Evolutionary conservation across 108 stramenopile genomes (phyloP), one percentile per base, ranked within the genome.

Genomic region (Asterionellopsis glacialis): DNA sequence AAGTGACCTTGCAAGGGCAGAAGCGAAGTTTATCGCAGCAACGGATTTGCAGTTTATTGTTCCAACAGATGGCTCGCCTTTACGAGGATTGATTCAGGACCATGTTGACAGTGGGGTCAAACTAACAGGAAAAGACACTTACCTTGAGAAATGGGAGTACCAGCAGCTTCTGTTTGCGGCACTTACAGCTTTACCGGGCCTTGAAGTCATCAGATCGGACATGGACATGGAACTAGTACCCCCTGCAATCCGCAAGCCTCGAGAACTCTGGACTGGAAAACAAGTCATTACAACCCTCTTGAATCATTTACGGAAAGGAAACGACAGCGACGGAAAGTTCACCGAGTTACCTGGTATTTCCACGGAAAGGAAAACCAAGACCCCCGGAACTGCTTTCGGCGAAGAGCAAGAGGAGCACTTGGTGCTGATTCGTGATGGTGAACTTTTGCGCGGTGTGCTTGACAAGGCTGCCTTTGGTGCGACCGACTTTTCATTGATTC

Each of bases 11-110:
- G 96, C 93, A 1, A 75, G 92, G 9, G 97, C 98, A 0, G 99
- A 99, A 65, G 93, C 96, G 0, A 74, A 91, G 55, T 81, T 80
- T 39, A 91, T 99, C 56, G 95, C 95, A 15, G 78, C 69, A 63
- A 98, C 99, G 9, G 92, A 98, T 59, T 63, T 96, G 54, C 99
- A 99, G 66, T 91, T 86, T 68, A 93, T 93, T 33, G 98, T 95
- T 11, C 97, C 99, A 0, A 99, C 99, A 0, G 94, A 97, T 70
- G 99, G 98, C 0, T 73, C 93, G 24, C 99, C 99, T 0, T 64
- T 99, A 11, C 83, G 99, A 18, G 99, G 99, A 14, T 76, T 99
- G 13, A 99, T 99, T 59, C 99, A 99, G 78, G 99, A 99, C 61
- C 98, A 99, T 61, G 96, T 99, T 19, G 94, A 93, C 51, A 93